These are phyloP conservation scores for Yamadazyma membranifaciens DNA, from an alignment of 1,139 yeast genomes.

Conservation along the genomic window DNA sequence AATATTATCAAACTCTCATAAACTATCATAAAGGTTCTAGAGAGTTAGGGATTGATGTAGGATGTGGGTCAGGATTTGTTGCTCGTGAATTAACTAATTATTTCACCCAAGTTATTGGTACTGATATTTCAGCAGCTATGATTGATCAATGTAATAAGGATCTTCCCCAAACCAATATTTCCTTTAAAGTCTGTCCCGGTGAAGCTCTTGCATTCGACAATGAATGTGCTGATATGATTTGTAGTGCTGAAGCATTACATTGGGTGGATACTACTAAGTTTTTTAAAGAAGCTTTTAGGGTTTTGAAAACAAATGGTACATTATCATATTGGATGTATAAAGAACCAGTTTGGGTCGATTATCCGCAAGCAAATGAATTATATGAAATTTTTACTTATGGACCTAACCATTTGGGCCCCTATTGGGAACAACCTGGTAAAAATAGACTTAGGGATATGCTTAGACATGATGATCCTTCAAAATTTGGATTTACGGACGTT, in stretches of 20 bases:
- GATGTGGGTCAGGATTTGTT: constrained; percentile 86
- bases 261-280: constrained; percentile 66
- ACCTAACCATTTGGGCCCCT: constrained; percentile 54
- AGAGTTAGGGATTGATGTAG: constrained; percentile 59
- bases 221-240: constrained; percentile 54
- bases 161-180: constrained; percentile 13
- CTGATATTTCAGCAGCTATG: constrained; percentile 70
- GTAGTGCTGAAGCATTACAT: constrained; percentile 77
- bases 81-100: constrained; percentile 51
- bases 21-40: constrained; percentile 26
- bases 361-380: constrained; percentile 40
- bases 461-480: constrained; percentile 42
- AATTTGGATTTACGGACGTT: constrained; percentile 37
- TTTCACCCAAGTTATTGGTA: constrained; percentile 54
- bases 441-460: constrained; percentile 45
- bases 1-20: constrained; percentile 30
- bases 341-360: constrained; percentile 55
- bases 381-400: constrained; percentile 29
- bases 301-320: constrained; percentile 60
- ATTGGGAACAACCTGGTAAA: constrained; percentile 78
- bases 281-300: constrained; percentile 46
- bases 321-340: constrained; percentile 79
- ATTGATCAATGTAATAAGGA: constrained; percentile 42
- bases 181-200: constrained; percentile 32
- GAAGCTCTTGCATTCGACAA: constrained; percentile 23